Base-by-base conservation (phyloP, 768 basidiomycete species). In the Mycena galopus region DNA sequence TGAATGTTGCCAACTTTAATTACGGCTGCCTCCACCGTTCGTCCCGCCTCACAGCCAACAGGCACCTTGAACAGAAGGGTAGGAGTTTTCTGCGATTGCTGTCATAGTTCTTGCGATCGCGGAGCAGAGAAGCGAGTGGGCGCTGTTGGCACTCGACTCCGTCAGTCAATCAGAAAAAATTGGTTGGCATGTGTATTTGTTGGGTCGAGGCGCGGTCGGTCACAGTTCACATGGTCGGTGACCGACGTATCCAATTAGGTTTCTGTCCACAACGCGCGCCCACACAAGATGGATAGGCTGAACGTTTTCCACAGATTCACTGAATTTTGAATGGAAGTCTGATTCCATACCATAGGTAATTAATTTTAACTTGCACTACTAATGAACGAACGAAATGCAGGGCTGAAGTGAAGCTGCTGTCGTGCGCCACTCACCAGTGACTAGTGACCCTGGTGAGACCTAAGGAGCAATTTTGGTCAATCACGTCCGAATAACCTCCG, bases 51-150 rank as follows among this genome's bases (percentile, higher is more conserved):
- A 44, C 55, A 32, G 37, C 19, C n/a, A 60, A 61, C 25, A 61
- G 68, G 30, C 57, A 53, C 58, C 33, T 55, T 37, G 64, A 71
- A 65, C 55, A 64, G 56, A 70, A 64, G 21, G 25, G 27, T 10
- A 21, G 10, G 19, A 21, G 19, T 6, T 42, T 65, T 42, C 64
- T 44, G 47, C 27, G 69, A 60, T 65, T 23, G 17, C 9, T 64
- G 55, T 64, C 69, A 70, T 44, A 1, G 25, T 33, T 55, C 35
- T 29, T n/a, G 9, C 47, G 57, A 59, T 35, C 32, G 27, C 53
- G 23, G 27, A 59, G 16, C 25, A n/a, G 39, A n/a, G n/a, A n/a
- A n/a, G n/a, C n/a, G n/a, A 23, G 7, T 50, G 47, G 23, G 59
- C 53, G 67, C 50, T 64, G n/a, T n/a, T n/a, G n/a, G n/a, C n/a